Evolutionary conservation across 73 alveolate genomes (phyloP).

Genomic region (Diophrys sp.): DNA sequence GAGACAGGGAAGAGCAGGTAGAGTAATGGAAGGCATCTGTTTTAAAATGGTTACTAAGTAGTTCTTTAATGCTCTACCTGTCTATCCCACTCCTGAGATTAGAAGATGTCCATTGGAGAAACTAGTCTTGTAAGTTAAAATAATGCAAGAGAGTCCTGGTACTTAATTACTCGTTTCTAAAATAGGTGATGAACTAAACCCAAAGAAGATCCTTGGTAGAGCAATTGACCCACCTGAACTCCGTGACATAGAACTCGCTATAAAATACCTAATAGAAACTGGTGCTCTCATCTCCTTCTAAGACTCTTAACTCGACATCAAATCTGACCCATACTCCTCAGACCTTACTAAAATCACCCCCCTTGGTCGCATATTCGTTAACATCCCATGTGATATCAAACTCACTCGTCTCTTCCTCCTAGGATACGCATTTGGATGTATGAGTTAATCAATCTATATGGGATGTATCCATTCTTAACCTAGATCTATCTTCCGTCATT

Average conservation of each 20-base stretch:
- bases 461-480: constrained; percentile 74
- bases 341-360: constrained; percentile 75
- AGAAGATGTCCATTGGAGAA: constrained; percentile 96
- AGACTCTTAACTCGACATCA: too few relatives aligned
- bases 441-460: constrained; percentile 72
- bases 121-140: constrained; percentile 85
- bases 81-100: constrained; percentile 92
- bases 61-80: too few relatives aligned
- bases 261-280: constrained; percentile 64
- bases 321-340: too few relatives aligned
- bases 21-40: too few relatives aligned
- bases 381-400: constrained; percentile 85
- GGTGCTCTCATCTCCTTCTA: constrained; percentile 84
- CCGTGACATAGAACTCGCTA: constrained; percentile 68
- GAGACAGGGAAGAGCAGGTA: too few relatives aligned
- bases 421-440: constrained; percentile 75
- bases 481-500: constrained; percentile 31
- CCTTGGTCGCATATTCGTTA: constrained; percentile 84
- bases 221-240: constrained; percentile 85
- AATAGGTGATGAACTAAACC: constrained; percentile 58
- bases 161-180: too few relatives aligned
- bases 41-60: too few relatives aligned
- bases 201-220: constrained; percentile 77
- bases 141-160: too few relatives aligned
- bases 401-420: constrained; percentile 76